Conservation (phyloP, 805 yeast species). For the Lipomyces spencermartinsiae region DNA sequence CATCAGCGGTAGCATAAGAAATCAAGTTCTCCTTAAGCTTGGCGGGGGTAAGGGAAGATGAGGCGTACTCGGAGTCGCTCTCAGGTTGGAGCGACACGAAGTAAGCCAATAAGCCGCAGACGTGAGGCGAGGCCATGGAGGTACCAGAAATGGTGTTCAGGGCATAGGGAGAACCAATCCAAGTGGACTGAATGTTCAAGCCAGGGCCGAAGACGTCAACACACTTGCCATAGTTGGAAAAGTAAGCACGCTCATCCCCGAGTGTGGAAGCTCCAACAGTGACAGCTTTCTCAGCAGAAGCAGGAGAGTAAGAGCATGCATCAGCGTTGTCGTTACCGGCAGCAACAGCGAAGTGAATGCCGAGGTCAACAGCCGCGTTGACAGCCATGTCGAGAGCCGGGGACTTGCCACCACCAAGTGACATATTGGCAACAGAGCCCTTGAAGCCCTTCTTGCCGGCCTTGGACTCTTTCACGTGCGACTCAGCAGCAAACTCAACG, state of each 20-base stretch:
- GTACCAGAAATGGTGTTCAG: slow-evolving; percentile 64
- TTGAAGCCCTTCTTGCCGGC: slow-evolving; percentile 53
- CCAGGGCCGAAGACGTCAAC: slow-evolving; percentile 98
- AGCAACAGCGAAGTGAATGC: slow-evolving; percentile 66
- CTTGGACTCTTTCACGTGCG: slow-evolving; percentile 52
- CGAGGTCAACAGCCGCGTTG: slow-evolving; percentile 62
- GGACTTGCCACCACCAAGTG: slow-evolving; percentile 64
- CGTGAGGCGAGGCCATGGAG: slow-evolving; percentile 69
- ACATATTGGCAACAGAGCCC: slow-evolving; percentile 69
- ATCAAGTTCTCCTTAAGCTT: slow-evolving; percentile 54
- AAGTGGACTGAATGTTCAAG: slow-evolving; percentile 61
- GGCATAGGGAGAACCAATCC: slow-evolving; percentile 59
- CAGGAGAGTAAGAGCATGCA: slow-evolving; percentile 67
- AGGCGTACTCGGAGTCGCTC: slow-evolving; percentile 55
- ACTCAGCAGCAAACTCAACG: slow-evolving; percentile 62
- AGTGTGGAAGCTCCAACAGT: slow-evolving; percentile 95
- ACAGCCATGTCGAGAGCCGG: slow-evolving; percentile 64
- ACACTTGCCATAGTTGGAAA: slow-evolving; percentile 94
- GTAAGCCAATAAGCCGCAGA: slow-evolving; percentile 62
- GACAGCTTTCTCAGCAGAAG: slow-evolving; percentile 67
- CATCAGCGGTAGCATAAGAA: slow-evolving; percentile 57
- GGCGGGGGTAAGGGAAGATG: slow-evolving; percentile 51
- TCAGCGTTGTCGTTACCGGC: slow-evolving; percentile 69
- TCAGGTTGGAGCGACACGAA: slow-evolving; percentile 63
- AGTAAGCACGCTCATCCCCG: slow-evolving; percentile 88